phyloP scores from a whole-genome alignment of 257 asterid species.

The Euphrasia confusa region DNA sequence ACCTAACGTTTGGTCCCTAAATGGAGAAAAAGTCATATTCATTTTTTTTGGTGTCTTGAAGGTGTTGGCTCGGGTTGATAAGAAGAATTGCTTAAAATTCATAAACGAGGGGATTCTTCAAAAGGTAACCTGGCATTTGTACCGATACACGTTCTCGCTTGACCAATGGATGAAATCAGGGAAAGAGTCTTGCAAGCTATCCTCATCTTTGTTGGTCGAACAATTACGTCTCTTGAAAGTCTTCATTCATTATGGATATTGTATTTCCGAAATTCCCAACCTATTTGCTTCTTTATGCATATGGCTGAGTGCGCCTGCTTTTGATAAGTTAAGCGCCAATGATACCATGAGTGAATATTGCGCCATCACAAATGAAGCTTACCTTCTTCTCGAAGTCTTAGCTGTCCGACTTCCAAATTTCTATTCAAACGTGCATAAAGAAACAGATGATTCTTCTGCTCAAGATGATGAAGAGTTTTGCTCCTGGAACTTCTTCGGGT shows the following conservation, averaged over 20 bases:
- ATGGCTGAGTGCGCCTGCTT: conserved; percentile 67
- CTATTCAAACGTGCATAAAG: conserved; percentile 37
- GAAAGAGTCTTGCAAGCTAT: conserved; percentile 62
- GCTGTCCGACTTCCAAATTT: conserved; percentile 71
- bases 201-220: conserved; percentile 75
- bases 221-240: conserved; percentile 85
- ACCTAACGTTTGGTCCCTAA: no score
- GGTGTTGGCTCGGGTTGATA: conserved; percentile 69
- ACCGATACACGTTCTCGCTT: conserved; percentile 49
- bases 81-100: conserved; percentile 54
- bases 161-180: conserved; percentile 71
- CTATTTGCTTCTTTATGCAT: conserved; percentile 61
- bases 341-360: conserved; percentile 60
- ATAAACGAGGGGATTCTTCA: conserved; percentile 56
- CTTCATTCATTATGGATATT: conserved; percentile 58
- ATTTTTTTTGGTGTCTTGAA: conserved; percentile 33
- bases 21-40: no score
- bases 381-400: conserved; percentile 65
- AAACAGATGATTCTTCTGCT: conserved; percentile 21
- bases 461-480: conserved; percentile 42
- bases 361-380: conserved; percentile 67
- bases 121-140: conserved; percentile 81
- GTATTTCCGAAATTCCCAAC: conserved; percentile 58
- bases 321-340: conserved; percentile 46
- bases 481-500: conserved; percentile 72